Conservation (phyloP, 805 yeast genomes). For the Zygoascus biomembranicola region DNA sequence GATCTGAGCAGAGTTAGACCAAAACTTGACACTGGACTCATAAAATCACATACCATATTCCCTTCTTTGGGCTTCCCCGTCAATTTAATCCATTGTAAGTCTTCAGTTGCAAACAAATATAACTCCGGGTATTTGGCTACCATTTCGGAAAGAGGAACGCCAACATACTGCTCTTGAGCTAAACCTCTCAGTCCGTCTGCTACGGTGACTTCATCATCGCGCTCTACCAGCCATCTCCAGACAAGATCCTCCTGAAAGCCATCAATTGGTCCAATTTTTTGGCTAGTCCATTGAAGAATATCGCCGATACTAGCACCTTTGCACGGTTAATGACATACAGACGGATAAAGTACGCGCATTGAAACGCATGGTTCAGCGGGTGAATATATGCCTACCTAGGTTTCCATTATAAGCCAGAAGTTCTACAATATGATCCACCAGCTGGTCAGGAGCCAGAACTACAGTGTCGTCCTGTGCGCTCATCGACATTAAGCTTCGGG, state of each 20-base stretch:
- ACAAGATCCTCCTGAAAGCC: slow-evolving; percentile 16
- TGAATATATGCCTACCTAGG: slow-evolving; percentile 18
- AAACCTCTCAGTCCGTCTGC: slow-evolving; percentile 5
- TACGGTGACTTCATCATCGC: slow-evolving; percentile 16
- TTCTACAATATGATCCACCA: slow-evolving; percentile 23
- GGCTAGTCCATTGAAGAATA: slow-evolving; percentile 20
- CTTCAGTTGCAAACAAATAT: slow-evolving; percentile 23
- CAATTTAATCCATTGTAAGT: slow-evolving; percentile 28
- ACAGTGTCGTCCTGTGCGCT: not conserved
- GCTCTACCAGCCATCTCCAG: slow-evolving; percentile 24
- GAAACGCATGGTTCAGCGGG: not conserved
- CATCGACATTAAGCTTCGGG: not conserved
- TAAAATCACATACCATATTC: slow-evolving; percentile 11
- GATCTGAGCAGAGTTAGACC: slow-evolving; percentile 7
- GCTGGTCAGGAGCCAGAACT: slow-evolving; percentile 22
- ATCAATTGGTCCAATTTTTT: slow-evolving; percentile 16
- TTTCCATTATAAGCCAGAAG: slow-evolving; percentile 25
- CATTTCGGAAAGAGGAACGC: slow-evolving; percentile 8
- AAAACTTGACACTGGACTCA: not conserved
- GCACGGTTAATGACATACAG: too few species aligned
- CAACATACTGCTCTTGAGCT: slow-evolving; percentile 6
- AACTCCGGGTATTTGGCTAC: slow-evolving; percentile 11
- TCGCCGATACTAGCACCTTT: slow-evolving; percentile 23
- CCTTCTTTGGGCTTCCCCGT: slow-evolving; percentile 28
- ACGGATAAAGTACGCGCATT: not conserved